Percentiles rank a stretch among this genome's conserved stretches.
These are phyloP conservation scores for Coemansia guatemalensis DNA, from an alignment of 192 early-diverging fungal species.

Conservation along the genomic window DNA sequence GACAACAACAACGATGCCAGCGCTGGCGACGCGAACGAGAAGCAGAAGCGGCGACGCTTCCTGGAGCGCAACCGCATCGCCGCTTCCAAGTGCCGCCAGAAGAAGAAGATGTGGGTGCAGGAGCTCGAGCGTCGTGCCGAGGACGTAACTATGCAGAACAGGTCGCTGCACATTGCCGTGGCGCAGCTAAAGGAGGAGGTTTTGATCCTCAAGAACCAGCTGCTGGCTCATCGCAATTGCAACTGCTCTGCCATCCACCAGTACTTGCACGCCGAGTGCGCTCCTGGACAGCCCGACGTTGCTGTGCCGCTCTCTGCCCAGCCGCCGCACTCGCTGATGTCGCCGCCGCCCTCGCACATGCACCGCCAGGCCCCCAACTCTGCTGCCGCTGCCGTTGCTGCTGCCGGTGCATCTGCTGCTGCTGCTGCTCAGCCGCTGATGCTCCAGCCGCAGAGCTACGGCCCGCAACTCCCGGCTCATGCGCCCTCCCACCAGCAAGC, in stretches of 20 bases:
- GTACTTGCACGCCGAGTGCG: conserved; percentile 44
- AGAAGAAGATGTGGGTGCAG: conserved; percentile 90
- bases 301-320: conserved; percentile 9
- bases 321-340: conserved; percentile 20
- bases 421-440: conserved; percentile 11
- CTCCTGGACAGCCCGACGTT: neutral
- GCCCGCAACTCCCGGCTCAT: conserved; percentile 9
- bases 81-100: conserved; percentile 87
- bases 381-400: conserved; percentile 19
- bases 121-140: conserved; percentile 73
- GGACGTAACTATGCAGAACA: conserved; percentile 49
- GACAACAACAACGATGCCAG: conserved; percentile 28
- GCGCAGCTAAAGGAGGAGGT: conserved; percentile 54
- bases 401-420: conserved; percentile 7
- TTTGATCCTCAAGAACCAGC: conserved; percentile 53
- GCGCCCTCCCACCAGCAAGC: conserved; percentile 15
- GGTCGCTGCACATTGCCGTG: conserved; percentile 40
- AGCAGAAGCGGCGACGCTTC: conserved; percentile 75
- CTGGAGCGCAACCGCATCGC: conserved; percentile 87
- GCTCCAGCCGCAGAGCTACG: conserved; percentile 15
- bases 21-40: conserved; percentile 47
- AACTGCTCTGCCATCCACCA: conserved; percentile 55
- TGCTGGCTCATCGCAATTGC: conserved; percentile 56
- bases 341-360: conserved; percentile 11
- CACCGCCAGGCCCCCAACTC: conserved; percentile 13